These are phyloP conservation scores for Crithidia fasciculata DNA, from an alignment of 208 protist genomes.

Conservation along the genomic window DNA sequence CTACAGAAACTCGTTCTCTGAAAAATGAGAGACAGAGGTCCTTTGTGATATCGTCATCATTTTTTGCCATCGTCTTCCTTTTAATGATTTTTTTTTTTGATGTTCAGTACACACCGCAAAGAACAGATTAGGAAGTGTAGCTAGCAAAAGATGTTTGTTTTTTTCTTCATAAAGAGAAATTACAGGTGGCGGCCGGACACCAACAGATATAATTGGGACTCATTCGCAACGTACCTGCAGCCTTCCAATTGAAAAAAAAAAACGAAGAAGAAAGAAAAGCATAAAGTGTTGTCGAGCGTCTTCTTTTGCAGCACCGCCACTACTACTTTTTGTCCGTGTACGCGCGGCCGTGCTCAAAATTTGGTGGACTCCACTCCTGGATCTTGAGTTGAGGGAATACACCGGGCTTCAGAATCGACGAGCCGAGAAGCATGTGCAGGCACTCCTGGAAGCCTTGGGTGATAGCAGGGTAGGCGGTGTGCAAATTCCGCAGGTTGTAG, in stretches of 20 bases:
- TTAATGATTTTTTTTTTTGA: slow-evolving; percentile 4
- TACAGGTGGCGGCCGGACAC: neutral
- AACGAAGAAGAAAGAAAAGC: slow-evolving; percentile 7
- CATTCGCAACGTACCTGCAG: neutral
- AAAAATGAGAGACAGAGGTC: neutral
- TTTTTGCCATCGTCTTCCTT: too few species aligned
- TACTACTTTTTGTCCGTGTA: slow-evolving; percentile 26
- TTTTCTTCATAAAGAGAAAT: too few species aligned
- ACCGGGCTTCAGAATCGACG: slow-evolving; percentile 87
- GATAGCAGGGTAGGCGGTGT: slow-evolving; percentile 83
- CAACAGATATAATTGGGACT: neutral
- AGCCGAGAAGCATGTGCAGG: slow-evolving; percentile 87
- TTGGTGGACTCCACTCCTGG: slow-evolving; percentile 76
- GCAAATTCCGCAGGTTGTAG: slow-evolving; percentile 74
- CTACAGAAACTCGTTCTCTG: neutral
- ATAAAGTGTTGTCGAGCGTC: slow-evolving; percentile 4
- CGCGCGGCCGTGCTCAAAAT: slow-evolving; percentile 74
- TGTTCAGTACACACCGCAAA: slow-evolving; percentile 1
- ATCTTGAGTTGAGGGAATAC: slow-evolving; percentile 83
- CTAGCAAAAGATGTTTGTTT: too few species aligned
- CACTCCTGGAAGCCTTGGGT: slow-evolving; percentile 92
- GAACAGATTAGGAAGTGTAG: slow-evolving; percentile 11
- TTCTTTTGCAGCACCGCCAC: neutral
- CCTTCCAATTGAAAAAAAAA: neutral
- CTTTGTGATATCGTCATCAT: neutral